These are phyloP conservation scores for Hyparrhenia diplandra DNA, from an alignment of 176 grass and related monocot genomes.

Conservation along the genomic window DNA sequence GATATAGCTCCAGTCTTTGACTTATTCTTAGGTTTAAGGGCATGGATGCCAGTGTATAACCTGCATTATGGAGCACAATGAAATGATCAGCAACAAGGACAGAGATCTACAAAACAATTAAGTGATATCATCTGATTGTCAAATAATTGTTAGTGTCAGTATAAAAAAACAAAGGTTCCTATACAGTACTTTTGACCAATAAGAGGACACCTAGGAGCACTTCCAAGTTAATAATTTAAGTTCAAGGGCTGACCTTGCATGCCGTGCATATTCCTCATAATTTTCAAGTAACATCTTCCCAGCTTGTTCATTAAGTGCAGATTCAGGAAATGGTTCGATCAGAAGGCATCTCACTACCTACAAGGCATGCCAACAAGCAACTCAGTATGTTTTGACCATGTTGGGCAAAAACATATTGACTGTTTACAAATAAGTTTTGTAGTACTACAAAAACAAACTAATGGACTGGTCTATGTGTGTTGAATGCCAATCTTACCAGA, in stretches of 20 bases:
- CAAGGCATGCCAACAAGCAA: slow-evolving; percentile 7
- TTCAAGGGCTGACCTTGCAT: slow-evolving; percentile 68
- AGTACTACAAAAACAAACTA: background rate
- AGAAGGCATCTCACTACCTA: slow-evolving; percentile 92
- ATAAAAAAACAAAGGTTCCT: background rate
- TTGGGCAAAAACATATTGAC: background rate
- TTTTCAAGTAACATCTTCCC: slow-evolving; percentile 96
- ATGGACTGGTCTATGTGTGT: background rate
- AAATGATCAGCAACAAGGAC: background rate
- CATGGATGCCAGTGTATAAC: slow-evolving; percentile 77
- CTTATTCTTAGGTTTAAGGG: slow-evolving; percentile 64
- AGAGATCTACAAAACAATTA: background rate
- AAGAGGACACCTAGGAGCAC: background rate
- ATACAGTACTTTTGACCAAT: background rate
- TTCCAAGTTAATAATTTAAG: background rate
- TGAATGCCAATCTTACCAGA: slow-evolving; percentile 44
- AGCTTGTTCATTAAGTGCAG: slow-evolving; percentile 92
- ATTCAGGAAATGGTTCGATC: slow-evolving; percentile 98
- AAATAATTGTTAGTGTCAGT: background rate
- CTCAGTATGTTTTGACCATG: background rate
- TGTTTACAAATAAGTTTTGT: background rate
- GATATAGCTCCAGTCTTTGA: slow-evolving; percentile 63
- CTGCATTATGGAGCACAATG: slow-evolving; percentile 28
- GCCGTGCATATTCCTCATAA: slow-evolving; percentile 79
- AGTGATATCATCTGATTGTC: background rate